Evolutionary conservation across 2,329 filamentous ascomycete species (phyloP).

Genomic region (Pezicula neosporulosa): DNA sequence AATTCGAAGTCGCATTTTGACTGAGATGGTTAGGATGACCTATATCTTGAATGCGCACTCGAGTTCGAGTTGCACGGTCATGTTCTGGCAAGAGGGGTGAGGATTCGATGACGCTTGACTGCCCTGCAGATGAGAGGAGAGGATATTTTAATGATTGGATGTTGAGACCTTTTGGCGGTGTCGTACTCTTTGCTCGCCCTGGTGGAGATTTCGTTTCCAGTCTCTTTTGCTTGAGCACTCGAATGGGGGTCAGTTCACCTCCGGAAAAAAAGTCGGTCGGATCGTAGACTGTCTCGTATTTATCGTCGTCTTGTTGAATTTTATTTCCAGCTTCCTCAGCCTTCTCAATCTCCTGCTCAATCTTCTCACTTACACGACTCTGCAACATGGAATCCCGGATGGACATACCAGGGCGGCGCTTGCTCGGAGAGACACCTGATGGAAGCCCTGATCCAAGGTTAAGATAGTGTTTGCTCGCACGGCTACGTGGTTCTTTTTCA

Average conservation of each 20-base stretch:
- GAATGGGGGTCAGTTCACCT: background rate
- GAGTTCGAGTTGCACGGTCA: background rate
- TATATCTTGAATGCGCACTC: background rate
- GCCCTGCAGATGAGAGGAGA: background rate
- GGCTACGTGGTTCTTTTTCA: background rate
- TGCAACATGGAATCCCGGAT: background rate
- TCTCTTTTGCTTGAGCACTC: background rate
- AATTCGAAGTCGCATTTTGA: background rate
- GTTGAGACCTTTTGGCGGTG: background rate
- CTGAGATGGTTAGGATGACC: background rate
- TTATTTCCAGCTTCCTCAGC: background rate
- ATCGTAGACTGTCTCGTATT: background rate
- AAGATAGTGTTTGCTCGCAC: slow-evolving; percentile 4
- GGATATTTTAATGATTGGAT: background rate
- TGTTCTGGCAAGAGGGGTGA: too few relatives aligned
- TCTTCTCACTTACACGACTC: background rate
- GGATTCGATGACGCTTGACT: background rate
- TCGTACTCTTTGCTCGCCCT: background rate
- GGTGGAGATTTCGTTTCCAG: background rate
- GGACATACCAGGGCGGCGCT: background rate
- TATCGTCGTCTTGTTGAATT: background rate
- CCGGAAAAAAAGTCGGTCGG: background rate
- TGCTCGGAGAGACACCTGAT: background rate
- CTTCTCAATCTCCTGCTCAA: background rate
- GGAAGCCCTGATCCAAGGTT: background rate